Base-by-base conservation (phyloP, 179 eudicot species). In the Camellia oleifera region DNA sequence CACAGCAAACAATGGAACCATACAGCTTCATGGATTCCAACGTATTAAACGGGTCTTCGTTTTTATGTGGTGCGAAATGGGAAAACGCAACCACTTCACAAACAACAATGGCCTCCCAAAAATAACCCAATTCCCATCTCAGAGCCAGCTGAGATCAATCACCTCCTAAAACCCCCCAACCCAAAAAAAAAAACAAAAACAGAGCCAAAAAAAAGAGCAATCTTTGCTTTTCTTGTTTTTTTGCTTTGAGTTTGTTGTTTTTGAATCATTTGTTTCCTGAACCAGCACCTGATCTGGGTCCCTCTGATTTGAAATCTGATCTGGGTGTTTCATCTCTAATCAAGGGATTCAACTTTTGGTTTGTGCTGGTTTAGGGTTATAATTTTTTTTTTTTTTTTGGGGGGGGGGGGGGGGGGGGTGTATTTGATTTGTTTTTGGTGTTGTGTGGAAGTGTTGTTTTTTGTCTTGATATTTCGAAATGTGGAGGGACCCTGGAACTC, bases 401-500 rank as follows among this genome's bases (percentile, higher is more conserved):
- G 23, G 23, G 23, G 23, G 23, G 23, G 23, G 23, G 23, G 26
- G 26, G 26, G 26, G 4, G 32, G 15, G 52, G 20, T 8, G 53
- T 57, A 32, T 42, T 13, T 74, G 66, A 57, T 32, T 58, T 15
- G 23, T 15, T 17, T 48, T 26, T 45, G 62, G 76, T 73, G 75
- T 32, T 23, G 12, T 54, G 76, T 14, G 61, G 20, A 26, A 72
- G 76, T 74, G 14, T 40, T 57, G 7, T 40, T 40, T 26, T 14
- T 74, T 72, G 66, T 32, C 40, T 42, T 72, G 66, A 40, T 40
- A 57, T 48, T 79, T 57, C 70, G 87, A 75, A 83, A 85, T 92
- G 93, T 94, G 95, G 94, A 88, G 88, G 82, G 94, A 91, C 74
- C 86, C 90, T 45, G 98, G 97, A 6, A 84, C 86, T 74, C 88